Evolutionary conservation across 495 filamentous ascomycete genomes (phyloP).

Genomic region (Daldinia vernicosa): DNA sequence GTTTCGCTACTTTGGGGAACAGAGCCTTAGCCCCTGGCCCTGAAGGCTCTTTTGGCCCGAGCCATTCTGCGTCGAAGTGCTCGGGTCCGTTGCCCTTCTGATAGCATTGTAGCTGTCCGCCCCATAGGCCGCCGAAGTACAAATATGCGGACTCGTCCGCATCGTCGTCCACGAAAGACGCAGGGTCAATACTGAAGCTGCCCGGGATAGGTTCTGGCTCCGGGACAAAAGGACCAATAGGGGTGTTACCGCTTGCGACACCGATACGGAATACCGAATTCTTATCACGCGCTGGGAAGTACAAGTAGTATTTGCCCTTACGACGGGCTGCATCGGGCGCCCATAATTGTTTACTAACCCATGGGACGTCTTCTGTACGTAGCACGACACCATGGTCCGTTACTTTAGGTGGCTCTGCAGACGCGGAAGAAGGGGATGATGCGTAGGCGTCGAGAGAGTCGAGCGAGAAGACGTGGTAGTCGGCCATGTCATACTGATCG

Average conservation of each 20-base stretch:
- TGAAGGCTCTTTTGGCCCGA: constrained; percentile 63
- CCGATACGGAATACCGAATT: constrained; percentile 70
- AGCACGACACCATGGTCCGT: constrained; percentile 69
- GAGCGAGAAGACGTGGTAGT: constrained; percentile 72
- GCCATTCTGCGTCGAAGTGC: constrained; percentile 59
- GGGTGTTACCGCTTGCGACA: constrained; percentile 63
- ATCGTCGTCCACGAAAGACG: constrained; percentile 70
- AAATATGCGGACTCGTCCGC: constrained; percentile 58
- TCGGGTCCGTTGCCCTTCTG: constrained; percentile 47
- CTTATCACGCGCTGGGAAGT: constrained; percentile 70
- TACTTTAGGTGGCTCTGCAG: constrained; percentile 49
- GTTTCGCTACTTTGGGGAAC: constrained; percentile 66
- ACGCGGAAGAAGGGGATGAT: neutral
- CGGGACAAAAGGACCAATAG: constrained; percentile 65
- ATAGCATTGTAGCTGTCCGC: constrained; percentile 71
- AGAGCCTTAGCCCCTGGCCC: constrained; percentile 61
- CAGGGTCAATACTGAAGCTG: constrained; percentile 71
- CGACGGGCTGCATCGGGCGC: constrained; percentile 68
- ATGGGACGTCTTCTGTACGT: constrained; percentile 63
- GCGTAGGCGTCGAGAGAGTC: constrained; percentile 48
- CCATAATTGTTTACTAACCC: constrained; percentile 72
- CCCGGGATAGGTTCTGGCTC: constrained; percentile 67
- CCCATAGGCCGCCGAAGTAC: constrained; percentile 76
- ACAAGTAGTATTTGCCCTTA: constrained; percentile 70
- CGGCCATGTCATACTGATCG: constrained; percentile 83